These are phyloP conservation scores for Aureobasidium namibiae DNA, from an alignment of 2,329 filamentous ascomycete species.

Conservation along the genomic window DNA sequence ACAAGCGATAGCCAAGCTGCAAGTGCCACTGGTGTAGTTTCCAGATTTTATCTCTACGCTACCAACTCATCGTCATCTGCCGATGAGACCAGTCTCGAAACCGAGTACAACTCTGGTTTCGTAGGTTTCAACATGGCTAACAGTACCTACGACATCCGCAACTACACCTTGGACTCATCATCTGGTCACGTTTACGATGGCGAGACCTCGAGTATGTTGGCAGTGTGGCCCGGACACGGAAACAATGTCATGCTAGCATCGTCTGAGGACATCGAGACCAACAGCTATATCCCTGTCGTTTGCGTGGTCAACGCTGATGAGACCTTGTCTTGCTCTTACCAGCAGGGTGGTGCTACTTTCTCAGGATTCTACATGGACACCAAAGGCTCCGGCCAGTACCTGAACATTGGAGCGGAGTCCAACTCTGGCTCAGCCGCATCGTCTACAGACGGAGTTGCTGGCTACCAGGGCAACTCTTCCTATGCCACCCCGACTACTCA, in stretches of 20 bases:
- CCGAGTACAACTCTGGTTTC: not conserved
- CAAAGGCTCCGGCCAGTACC: not conserved
- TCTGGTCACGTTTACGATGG: constrained; percentile 3
- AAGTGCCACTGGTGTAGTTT: not conserved
- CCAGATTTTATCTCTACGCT: not conserved
- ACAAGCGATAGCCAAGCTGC: not conserved
- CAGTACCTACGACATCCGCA: not conserved
- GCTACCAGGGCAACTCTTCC: not conserved
- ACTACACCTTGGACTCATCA: not conserved
- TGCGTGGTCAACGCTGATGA: not conserved
- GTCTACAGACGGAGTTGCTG: not conserved
- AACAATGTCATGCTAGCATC: constrained; percentile 2
- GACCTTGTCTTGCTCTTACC: constrained; percentile 1
- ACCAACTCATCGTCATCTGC: constrained; percentile 9
- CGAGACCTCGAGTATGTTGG: not conserved
- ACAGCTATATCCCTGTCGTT: not conserved
- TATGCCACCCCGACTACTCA: not conserved
- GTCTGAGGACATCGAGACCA: not conserved
- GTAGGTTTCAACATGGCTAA: constrained; percentile 8
- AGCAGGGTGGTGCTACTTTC: not conserved
- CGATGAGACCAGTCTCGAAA: constrained; percentile 3
- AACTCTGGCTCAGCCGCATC: not conserved
- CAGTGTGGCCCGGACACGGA: not conserved
- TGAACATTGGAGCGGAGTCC: not conserved
- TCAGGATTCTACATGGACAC: not conserved